phyloP scores from a whole-genome alignment of 1,284 basidiomycete species.

The Laetiporus sulphureus region DNA sequence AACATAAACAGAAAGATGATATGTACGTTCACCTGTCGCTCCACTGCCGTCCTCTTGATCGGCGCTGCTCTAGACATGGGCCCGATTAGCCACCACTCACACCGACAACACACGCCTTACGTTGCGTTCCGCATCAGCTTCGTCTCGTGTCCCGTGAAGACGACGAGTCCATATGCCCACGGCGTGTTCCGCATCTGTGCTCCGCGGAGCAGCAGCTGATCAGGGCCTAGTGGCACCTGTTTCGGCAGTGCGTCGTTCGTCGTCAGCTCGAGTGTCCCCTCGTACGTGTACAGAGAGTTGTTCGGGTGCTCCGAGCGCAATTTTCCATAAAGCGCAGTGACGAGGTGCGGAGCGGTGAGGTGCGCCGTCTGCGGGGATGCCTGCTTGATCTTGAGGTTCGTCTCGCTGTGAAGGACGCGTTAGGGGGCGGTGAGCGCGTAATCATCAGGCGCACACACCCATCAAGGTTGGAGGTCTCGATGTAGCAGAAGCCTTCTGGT shows the following conservation, averaged over 20 bases:
- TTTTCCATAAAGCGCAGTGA: conserved; percentile 73
- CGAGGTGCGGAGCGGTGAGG: conserved; percentile 74
- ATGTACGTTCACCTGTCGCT: conserved; percentile 93
- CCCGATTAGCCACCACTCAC: conserved; percentile 3
- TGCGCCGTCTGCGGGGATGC: conserved; percentile 78
- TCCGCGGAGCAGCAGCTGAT: conserved; percentile 91
- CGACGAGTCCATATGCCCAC: conserved; percentile 92
- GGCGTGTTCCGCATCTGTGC: conserved; percentile 95
- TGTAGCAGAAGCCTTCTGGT: conserved; percentile 95
- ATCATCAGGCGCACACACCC: conserved; percentile 53
- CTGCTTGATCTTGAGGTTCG: conserved; percentile 99
- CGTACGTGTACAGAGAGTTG: conserved; percentile 95
- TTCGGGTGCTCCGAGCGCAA: conserved; percentile 95
- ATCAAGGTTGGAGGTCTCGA: conserved; percentile 96
- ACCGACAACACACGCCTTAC: conserved; percentile 34
- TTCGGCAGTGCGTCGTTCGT: conserved; percentile 55
- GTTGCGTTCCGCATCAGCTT: conserved; percentile 97
- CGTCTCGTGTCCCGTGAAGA: conserved; percentile 98
- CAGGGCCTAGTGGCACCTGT: conserved; percentile 88
- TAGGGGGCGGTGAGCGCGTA: conserved; percentile 6
- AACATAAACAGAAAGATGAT: conserved; percentile 95
- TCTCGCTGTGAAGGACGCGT: conserved; percentile 76
- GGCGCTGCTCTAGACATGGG: conserved; percentile 68
- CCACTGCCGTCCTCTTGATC: conserved; percentile 94
- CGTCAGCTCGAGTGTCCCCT: conserved; percentile 73